Percentiles rank a stretch among this genome's conserved stretches.
Conservation (phyloP, 75 land plant species). For the Pinus tabuliformis region DNA sequence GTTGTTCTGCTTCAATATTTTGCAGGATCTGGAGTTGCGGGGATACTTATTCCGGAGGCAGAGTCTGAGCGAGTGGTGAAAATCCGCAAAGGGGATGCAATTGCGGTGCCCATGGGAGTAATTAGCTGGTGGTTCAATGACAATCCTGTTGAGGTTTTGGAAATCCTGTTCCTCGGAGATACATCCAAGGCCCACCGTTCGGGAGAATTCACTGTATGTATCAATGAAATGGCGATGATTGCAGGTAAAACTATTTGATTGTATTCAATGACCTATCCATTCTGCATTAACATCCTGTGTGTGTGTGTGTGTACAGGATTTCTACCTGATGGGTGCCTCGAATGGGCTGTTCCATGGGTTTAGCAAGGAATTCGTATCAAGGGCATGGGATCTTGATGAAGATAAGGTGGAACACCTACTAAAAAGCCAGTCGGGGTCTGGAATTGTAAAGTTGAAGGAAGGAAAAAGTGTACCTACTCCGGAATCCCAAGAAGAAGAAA, state of each 20-base stretch:
- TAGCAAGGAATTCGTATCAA: conserved; percentile 53
- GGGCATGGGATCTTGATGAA: conserved; percentile 65
- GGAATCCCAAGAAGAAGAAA: conserved; percentile 9
- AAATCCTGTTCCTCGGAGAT: conserved; percentile 62
- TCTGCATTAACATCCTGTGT: too few species aligned
- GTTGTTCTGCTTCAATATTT: too few species aligned
- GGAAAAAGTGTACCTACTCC: conserved; percentile 39
- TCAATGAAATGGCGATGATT: too few species aligned
- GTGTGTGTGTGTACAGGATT: conserved; percentile 1
- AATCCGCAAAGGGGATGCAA: conserved; percentile 63
- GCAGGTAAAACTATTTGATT: too few species aligned
- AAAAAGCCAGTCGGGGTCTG: conserved; percentile 24
- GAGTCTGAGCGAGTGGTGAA: conserved; percentile 50
- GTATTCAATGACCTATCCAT: too few species aligned
- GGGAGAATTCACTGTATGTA: conserved; percentile 46
- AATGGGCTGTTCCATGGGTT: conserved; percentile 71
- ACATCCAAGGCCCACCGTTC: conserved; percentile 52
- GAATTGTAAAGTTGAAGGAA: conserved; percentile 37
- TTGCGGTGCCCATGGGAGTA: conserved; percentile 65
- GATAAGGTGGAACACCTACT: conserved; percentile 35
- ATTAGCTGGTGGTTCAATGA: conserved; percentile 76
- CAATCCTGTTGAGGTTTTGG: conserved; percentile 24
- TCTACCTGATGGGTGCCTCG: conserved; percentile 46
- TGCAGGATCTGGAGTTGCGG: conserved; percentile 34
- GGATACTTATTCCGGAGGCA: conserved; percentile 51